These are phyloP conservation scores for Globisporangium middletonii DNA, from an alignment of 352 stramenopile species.

Conservation along the genomic window DNA sequence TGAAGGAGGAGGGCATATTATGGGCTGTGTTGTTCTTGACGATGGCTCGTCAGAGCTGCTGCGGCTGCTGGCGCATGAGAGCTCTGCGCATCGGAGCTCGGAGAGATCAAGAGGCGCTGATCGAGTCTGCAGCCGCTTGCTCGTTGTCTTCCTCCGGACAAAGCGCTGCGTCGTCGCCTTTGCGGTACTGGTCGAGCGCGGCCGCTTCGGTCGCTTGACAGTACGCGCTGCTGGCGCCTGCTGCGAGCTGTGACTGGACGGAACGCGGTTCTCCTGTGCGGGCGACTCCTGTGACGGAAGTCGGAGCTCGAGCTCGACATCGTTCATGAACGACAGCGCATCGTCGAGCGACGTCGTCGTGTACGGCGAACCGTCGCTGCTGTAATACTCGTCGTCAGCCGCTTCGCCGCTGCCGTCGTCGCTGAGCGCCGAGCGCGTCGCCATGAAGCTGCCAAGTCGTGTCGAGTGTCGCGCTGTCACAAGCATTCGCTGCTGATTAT, in stretches of 20 bases:
- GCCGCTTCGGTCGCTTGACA: neutral
- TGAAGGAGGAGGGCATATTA: neutral
- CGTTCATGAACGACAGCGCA: slow-evolving; percentile 10
- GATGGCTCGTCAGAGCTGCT: neutral
- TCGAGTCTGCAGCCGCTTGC: neutral
- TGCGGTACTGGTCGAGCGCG: neutral
- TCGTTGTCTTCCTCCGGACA: neutral
- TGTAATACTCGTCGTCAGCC: neutral
- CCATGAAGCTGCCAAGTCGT: neutral
- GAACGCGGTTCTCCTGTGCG: neutral
- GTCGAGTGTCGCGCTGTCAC: neutral
- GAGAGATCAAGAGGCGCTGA: neutral
- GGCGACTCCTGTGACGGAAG: neutral
- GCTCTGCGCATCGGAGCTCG: neutral
- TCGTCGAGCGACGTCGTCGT: slow-evolving; percentile 10
- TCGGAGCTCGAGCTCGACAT: slow-evolving; percentile 1
- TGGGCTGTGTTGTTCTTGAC: neutral
- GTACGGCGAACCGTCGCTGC: neutral
- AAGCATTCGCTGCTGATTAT: neutral
- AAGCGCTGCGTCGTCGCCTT: neutral
- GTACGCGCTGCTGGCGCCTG: neutral
- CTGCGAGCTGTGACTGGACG: neutral
- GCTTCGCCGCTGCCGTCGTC: neutral
- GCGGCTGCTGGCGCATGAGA: neutral
- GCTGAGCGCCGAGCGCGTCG: neutral